Evolutionary conservation across 176 grass and related monocot genomes (phyloP).

Genomic region (Panicum miliaceum): DNA sequence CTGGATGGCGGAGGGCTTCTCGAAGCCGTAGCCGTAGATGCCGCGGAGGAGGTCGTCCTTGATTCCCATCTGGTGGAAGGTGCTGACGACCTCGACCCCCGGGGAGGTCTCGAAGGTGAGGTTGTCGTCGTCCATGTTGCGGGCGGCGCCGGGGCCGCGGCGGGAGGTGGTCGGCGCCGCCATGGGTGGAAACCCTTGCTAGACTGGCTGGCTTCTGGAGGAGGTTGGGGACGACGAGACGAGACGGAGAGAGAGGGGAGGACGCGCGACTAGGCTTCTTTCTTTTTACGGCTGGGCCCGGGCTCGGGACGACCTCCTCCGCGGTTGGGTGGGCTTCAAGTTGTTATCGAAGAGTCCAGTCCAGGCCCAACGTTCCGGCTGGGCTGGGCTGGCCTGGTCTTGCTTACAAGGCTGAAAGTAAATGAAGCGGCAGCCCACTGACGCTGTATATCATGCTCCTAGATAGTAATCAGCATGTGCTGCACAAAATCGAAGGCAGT

Average conservation of each 20-base stretch:
- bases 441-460: too few species aligned
- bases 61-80: slow-evolving; percentile 96
- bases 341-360: too few species aligned
- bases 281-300: not conserved
- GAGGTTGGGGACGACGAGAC: not conserved
- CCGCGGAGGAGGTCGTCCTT: slow-evolving; percentile 90
- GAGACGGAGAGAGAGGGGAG: not conserved
- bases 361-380: not conserved
- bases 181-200: slow-evolving; percentile 43
- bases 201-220: not conserved
- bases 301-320: too few species aligned
- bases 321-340: too few species aligned
- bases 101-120: slow-evolving; percentile 88
- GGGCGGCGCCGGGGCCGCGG: slow-evolving; percentile 49
- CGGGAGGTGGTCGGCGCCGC: slow-evolving; percentile 52
- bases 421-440: not conserved
- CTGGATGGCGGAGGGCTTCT: slow-evolving; percentile 99
- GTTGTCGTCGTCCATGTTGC: slow-evolving; percentile 73
- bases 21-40: slow-evolving; percentile 93
- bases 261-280: not conserved
- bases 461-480: too few species aligned
- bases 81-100: slow-evolving; percentile 83
- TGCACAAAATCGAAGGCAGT: too few species aligned
- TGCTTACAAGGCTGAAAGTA: not conserved
- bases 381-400: too few species aligned